Evolutionary conservation across 164 flowering plant species (phyloP).

Genomic region (Saururus chinensis): DNA sequence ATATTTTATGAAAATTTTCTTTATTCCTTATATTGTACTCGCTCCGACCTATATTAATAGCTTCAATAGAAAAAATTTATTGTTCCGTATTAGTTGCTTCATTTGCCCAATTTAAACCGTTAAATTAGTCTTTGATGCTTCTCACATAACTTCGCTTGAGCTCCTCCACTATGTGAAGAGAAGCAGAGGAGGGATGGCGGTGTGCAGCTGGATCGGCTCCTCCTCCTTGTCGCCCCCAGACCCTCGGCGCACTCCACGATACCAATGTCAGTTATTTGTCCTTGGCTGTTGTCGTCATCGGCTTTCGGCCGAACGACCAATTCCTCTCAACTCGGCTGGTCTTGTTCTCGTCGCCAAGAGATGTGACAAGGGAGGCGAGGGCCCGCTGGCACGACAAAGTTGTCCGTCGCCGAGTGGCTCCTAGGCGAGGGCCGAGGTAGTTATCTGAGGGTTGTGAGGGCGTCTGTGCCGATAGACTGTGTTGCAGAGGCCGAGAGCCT

Average conservation of each 20-base stretch:
- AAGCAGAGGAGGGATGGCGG: no score
- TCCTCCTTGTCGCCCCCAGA: no score
- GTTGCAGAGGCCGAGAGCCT: slow-evolving; percentile 62
- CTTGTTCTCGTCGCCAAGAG: not conserved
- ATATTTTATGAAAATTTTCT: no score
- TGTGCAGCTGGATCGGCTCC: no score
- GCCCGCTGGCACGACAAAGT: slow-evolving; percentile 48
- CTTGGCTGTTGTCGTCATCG: slow-evolving; percentile 6
- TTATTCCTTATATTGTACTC: no score
- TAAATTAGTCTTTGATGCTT: no score
- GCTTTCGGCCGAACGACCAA: slow-evolving; percentile 4
- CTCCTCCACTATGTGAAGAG: no score
- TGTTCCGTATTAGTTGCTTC: no score
- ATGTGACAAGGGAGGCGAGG: slow-evolving; percentile 4
- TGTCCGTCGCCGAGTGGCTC: slow-evolving; percentile 32
- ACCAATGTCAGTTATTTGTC: slow-evolving; percentile 26
- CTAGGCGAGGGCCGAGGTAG: slow-evolving; percentile 25
- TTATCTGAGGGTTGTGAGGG: slow-evolving; percentile 37
- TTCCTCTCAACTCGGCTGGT: not conserved
- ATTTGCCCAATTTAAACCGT: no score
- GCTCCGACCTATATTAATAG: no score
- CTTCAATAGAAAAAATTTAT: no score
- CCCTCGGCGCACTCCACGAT: slow-evolving; percentile 42
- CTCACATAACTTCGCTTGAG: no score
- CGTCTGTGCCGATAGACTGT: slow-evolving; percentile 44